A percentile compares a stretch with the other conserved stretches of the same genome.
phyloP scores from a whole-genome alignment of 371 early-diverging fungal genomes.

The Batkoa obscura region DNA sequence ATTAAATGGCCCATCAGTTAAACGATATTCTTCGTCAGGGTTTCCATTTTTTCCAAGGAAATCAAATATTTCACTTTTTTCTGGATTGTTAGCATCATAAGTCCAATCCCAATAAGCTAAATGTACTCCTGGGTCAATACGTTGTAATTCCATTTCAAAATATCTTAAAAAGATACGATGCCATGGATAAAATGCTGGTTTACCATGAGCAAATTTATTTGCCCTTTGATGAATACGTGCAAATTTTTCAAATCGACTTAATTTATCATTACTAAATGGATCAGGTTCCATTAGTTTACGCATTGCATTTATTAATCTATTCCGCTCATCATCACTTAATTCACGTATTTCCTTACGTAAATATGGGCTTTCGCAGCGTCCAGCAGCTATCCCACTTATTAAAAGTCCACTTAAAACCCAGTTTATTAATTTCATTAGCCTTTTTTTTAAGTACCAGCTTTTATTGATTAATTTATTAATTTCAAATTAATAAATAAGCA shows the following conservation, averaged over 20 bases:
- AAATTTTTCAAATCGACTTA: background rate
- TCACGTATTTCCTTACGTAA: background rate
- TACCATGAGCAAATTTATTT: background rate
- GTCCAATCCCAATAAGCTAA: slow-evolving; percentile 16
- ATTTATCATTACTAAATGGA: background rate
- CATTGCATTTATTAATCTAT: background rate
- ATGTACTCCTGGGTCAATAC: background rate
- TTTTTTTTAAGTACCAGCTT: no score
- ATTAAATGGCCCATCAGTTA: background rate
- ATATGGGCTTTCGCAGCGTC: background rate
- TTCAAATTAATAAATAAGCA: no score
- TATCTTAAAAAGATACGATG: slow-evolving; percentile 1
- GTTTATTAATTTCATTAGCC: no score
- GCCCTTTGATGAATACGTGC: background rate
- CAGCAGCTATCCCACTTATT: no score
- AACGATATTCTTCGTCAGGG: background rate
- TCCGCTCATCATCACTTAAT: background rate
- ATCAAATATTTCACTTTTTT: slow-evolving; percentile 6
- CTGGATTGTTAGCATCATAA: slow-evolving; percentile 8
- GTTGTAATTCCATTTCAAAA: background rate
- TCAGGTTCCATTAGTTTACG: background rate
- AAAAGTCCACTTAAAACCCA: no score
- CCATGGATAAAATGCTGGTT: slow-evolving; percentile 3
- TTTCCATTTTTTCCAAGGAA: slow-evolving; percentile 10
- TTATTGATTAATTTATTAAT: no score